These are phyloP conservation scores for Penicillium digitatum DNA, from an alignment of 2,329 filamentous ascomycete genomes.

Conservation along the genomic window DNA sequence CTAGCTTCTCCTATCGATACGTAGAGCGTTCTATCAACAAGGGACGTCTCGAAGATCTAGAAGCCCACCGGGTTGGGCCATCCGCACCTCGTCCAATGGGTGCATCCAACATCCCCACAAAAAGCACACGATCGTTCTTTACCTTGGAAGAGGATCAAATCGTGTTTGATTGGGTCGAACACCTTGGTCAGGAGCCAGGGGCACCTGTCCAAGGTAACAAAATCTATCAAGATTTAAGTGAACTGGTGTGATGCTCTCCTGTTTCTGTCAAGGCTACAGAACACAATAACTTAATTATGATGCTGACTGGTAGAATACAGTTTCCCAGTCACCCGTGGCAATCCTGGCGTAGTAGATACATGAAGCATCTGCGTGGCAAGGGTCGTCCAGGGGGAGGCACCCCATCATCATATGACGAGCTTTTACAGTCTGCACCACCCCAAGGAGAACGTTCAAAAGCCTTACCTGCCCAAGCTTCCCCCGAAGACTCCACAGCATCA, in stretches of 20 bases:
- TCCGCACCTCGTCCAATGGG: constrained; percentile 44
- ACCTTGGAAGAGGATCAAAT: constrained; percentile 45
- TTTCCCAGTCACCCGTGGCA: constrained; percentile 47
- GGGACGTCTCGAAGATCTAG: constrained; percentile 47
- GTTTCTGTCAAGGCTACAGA: background rate
- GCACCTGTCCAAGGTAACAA: constrained; percentile 39
- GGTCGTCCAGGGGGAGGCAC: constrained; percentile 33
- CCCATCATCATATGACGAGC: background rate
- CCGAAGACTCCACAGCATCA: background rate
- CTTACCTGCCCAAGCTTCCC: constrained; percentile 1
- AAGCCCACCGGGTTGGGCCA: constrained; percentile 48
- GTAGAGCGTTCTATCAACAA: constrained; percentile 53
- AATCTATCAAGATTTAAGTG: constrained; percentile 45
- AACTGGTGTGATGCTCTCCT: constrained; percentile 28
- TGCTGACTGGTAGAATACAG: constrained; percentile 23
- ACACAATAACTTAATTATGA: background rate
- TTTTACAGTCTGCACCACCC: background rate
- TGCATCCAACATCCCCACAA: constrained; percentile 37
- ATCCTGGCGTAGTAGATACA: constrained; percentile 48
- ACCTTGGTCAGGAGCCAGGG: constrained; percentile 30
- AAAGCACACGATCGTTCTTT: constrained; percentile 32
- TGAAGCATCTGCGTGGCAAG: constrained; percentile 38
- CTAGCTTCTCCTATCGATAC: constrained; percentile 55
- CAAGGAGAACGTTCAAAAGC: constrained; percentile 2
- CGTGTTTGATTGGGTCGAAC: constrained; percentile 45